Evolutionary conservation across 2,329 filamentous ascomycete genomes (phyloP).

Genomic region (Botryotinia calthae): DNA sequence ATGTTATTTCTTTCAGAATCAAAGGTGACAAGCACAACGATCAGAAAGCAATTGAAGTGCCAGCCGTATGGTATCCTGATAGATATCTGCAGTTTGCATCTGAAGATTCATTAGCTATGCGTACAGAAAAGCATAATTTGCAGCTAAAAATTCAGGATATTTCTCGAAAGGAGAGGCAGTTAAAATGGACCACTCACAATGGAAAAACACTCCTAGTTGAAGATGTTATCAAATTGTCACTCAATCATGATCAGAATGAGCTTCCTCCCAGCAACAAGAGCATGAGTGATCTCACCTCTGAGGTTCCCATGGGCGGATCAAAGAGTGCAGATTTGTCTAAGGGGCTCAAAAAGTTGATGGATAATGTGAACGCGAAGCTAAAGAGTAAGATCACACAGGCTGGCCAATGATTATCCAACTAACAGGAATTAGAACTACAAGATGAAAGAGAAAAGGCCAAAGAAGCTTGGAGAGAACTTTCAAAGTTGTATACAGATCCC

Average conservation of each 20-base stretch:
- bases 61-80: slow-evolving; percentile 52
- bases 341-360: slow-evolving; percentile 34
- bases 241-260: slow-evolving; percentile 35
- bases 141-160: slow-evolving; percentile 16
- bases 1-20: slow-evolving; percentile 51
- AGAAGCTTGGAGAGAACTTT: slow-evolving; percentile 40
- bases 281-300: not conserved
- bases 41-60: slow-evolving; percentile 49
- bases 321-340: slow-evolving; percentile 29
- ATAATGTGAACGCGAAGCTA: slow-evolving; percentile 38
- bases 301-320: slow-evolving; percentile 19
- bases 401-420: slow-evolving; percentile 13
- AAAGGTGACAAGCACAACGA: slow-evolving; percentile 41
- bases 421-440: slow-evolving; percentile 33
- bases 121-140: slow-evolving; percentile 31
- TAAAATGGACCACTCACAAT: slow-evolving; percentile 23
- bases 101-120: slow-evolving; percentile 48
- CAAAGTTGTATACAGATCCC: slow-evolving; percentile 41
- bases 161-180: slow-evolving; percentile 24
- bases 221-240: slow-evolving; percentile 34
- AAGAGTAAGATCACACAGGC: slow-evolving; percentile 27
- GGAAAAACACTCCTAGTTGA: slow-evolving; percentile 34
- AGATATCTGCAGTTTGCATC: slow-evolving; percentile 49
- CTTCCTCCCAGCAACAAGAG: not conserved
- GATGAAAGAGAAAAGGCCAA: slow-evolving; percentile 36